phyloP scores from a whole-genome alignment of 2,329 filamentous ascomycete species.

The Talaromyces funiculosus region DNA sequence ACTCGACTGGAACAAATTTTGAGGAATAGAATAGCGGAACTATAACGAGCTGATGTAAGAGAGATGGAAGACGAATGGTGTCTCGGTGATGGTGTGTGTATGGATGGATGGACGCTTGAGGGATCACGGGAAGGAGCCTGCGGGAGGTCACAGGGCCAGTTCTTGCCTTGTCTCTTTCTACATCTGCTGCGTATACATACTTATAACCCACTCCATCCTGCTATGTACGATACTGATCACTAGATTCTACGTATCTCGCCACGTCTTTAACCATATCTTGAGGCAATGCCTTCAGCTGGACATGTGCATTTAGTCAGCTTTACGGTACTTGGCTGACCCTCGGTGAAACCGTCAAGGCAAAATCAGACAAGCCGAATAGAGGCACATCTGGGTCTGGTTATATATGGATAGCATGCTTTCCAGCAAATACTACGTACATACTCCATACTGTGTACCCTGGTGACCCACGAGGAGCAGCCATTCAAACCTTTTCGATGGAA shows the following conservation, averaged over 20 bases:
- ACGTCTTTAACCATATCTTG: not conserved
- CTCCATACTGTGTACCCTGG: not conserved
- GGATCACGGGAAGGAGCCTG: conserved; percentile 9
- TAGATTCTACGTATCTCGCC: not conserved
- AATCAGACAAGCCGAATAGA: not conserved
- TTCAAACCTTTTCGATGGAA: not conserved
- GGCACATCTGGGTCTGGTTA: not conserved
- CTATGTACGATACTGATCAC: not conserved
- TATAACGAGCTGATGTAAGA: not conserved
- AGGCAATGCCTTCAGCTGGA: not conserved
- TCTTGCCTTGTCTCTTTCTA: not conserved
- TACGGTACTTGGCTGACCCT: not conserved
- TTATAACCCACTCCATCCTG: not conserved
- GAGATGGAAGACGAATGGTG: not conserved
- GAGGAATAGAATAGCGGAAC: too few species aligned
- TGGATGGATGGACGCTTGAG: not conserved
- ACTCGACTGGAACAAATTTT: not conserved
- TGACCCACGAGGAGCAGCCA: not conserved
- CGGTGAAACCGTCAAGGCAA: not conserved
- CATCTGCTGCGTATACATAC: not conserved
- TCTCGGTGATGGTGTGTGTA: not conserved
- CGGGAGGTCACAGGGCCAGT: conserved; percentile 6
- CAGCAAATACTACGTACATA: not conserved
- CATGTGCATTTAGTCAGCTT: conserved; percentile 1
- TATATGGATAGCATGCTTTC: not conserved